phyloP scores from a whole-genome alignment of 2,329 filamentous ascomycete genomes.

The Apiospora marii region DNA sequence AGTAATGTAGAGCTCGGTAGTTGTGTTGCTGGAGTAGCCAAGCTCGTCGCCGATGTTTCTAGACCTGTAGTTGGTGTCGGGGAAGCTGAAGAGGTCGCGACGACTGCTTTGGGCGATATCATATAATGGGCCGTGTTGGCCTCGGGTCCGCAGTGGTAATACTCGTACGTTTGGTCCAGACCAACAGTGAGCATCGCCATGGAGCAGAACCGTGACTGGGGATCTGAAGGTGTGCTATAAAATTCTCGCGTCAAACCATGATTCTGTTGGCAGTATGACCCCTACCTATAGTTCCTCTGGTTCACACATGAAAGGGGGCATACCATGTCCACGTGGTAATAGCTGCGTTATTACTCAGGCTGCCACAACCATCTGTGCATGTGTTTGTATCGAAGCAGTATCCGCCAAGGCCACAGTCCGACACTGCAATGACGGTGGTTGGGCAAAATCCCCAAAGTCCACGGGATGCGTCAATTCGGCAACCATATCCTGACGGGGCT shows the following conservation, averaged over 20 bases:
- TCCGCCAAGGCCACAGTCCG: constrained; percentile 48
- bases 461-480: constrained; percentile 44
- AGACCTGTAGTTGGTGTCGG: not conserved
- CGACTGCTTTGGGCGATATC: not conserved
- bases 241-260: not conserved
- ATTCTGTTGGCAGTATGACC: not conserved
- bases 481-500: constrained; percentile 45
- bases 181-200: constrained; percentile 18
- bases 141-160: not conserved
- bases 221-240: not conserved
- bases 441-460: constrained; percentile 51
- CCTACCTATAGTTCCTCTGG: not conserved
- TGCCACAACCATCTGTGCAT: constrained; percentile 46
- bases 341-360: constrained; percentile 28
- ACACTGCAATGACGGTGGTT: constrained; percentile 43
- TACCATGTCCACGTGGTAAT: constrained; percentile 49
- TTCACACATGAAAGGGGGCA: constrained; percentile 24
- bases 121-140: constrained; percentile 2
- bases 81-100: not conserved
- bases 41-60: not conserved
- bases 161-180: constrained; percentile 18
- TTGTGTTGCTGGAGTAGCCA: not conserved
- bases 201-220: constrained; percentile 15
- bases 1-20: not conserved
- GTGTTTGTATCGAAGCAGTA: constrained; percentile 41